phyloP scores from a whole-genome alignment of 495 filamentous ascomycete genomes.

The Xeromyces bisporus region DNA sequence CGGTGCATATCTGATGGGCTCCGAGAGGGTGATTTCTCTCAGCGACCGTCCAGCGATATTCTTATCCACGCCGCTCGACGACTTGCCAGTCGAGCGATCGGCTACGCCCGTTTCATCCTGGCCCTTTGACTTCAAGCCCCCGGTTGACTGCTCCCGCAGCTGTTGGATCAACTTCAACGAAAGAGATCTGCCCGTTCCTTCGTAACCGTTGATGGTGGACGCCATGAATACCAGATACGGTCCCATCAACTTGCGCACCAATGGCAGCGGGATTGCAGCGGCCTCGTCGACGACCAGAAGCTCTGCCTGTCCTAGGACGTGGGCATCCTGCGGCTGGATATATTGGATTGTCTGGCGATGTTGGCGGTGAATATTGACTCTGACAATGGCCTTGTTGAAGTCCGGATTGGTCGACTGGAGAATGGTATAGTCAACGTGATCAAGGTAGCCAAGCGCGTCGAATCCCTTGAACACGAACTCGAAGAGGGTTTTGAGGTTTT shows the following conservation, averaged over 20 bases:
- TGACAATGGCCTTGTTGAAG: constrained; percentile 96
- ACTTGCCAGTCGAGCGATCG: constrained; percentile 54
- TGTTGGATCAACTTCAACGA: constrained; percentile 97
- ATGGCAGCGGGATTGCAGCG: constrained; percentile 83
- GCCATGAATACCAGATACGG: constrained; percentile 99
- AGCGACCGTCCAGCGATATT: constrained; percentile 59
- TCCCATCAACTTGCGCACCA: constrained; percentile 87
- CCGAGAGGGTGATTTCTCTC: constrained; percentile 77
- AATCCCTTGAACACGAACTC: constrained; percentile 99
- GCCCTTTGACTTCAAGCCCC: constrained; percentile 29
- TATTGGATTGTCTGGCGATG: constrained; percentile 98
- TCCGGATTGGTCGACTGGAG: constrained; percentile 97
- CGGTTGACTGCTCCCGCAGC: constrained; percentile 77
- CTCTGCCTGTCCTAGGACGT: constrained; percentile 89
- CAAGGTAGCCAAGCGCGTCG: constrained; percentile 78
- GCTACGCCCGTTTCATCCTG: constrained; percentile 46
- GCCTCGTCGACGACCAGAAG: constrained; percentile 95
- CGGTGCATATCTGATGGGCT: constrained; percentile 88
- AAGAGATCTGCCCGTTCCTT: constrained; percentile 88
- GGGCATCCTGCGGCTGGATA: constrained; percentile 88
- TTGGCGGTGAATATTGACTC: constrained; percentile 88
- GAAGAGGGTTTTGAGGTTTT: constrained; percentile 96
- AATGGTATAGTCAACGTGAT: constrained; percentile 94
- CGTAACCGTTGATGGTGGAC: constrained; percentile 97
- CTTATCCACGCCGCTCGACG: constrained; percentile 43